Evolutionary conservation across 2,329 filamentous ascomycete species (phyloP).

Genomic region (Colletotrichum aenigma): DNA sequence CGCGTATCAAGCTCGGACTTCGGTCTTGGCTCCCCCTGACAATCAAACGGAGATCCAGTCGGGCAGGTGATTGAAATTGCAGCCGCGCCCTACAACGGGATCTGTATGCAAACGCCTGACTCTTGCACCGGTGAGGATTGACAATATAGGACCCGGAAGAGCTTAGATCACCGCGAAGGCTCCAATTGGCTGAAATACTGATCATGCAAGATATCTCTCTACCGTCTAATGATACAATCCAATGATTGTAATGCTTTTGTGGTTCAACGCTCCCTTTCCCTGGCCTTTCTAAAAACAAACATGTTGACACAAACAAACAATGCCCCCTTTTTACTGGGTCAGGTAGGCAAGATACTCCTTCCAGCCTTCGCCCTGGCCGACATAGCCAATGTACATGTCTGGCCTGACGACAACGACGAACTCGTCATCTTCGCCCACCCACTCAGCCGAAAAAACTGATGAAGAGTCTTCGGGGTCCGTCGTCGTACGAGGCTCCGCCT

Average conservation of each 20-base stretch:
- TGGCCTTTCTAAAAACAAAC: neutral
- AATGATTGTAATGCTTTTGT: neutral
- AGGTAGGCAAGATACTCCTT: conserved; percentile 28
- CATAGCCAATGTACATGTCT: conserved; percentile 45
- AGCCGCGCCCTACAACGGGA: neutral
- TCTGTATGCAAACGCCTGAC: neutral
- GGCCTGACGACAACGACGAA: conserved; percentile 40
- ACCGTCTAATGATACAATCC: neutral
- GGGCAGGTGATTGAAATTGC: neutral
- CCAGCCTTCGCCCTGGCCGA: conserved; percentile 30
- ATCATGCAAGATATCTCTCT: neutral
- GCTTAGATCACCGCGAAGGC: neutral
- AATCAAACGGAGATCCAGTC: neutral
- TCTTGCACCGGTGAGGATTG: neutral
- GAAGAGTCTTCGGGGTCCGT: neutral
- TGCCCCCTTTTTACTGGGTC: neutral
- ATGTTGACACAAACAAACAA: neutral
- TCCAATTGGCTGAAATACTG: neutral
- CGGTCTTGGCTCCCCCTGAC: neutral
- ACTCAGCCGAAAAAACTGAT: conserved; percentile 31
- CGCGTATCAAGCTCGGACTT: neutral
- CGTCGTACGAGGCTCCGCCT: conserved; percentile 1
- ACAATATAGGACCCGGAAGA: neutral
- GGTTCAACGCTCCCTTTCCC: neutral
- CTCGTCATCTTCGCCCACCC: conserved; percentile 27